These are phyloP conservation scores for Berkeleyomyces rouxiae DNA, from an alignment of 2,329 filamentous ascomycete genomes.

Conservation along the genomic window DNA sequence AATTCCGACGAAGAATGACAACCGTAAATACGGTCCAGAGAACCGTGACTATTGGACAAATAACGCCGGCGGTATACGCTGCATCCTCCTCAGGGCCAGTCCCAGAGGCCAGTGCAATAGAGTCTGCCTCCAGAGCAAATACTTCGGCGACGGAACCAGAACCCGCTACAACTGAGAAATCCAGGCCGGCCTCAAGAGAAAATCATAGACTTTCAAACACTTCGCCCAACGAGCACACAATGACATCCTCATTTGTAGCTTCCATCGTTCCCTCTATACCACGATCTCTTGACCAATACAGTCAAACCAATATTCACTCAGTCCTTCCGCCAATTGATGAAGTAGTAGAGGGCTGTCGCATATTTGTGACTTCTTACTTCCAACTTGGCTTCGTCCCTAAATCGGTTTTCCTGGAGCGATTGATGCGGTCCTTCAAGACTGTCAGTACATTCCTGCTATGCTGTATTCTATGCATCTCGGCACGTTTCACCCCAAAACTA, in stretches of 20 bases:
- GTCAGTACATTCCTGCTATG: constrained; percentile 19
- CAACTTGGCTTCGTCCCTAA: constrained; percentile 22
- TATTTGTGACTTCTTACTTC: constrained; percentile 20
- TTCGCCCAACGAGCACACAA: too few species aligned
- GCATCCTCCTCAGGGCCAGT: background rate
- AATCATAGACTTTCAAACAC: too few species aligned
- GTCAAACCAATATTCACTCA: background rate
- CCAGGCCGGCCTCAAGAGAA: too few species aligned
- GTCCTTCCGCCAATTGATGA: constrained; percentile 17
- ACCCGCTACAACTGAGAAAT: too few species aligned
- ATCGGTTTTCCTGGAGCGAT: constrained; percentile 19
- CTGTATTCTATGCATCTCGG: constrained; percentile 20
- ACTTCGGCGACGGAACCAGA: background rate
- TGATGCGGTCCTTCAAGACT: constrained; percentile 15
- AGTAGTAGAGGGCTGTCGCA: constrained; percentile 19
- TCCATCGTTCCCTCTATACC: background rate
- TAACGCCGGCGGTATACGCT: background rate
- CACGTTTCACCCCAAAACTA: constrained; percentile 20
- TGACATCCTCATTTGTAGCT: background rate
- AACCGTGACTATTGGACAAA: background rate
- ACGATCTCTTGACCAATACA: background rate
- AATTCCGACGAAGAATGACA: constrained; percentile 14
- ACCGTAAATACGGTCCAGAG: background rate
- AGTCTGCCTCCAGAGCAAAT: background rate
- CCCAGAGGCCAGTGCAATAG: background rate